Evolutionary conservation across 257 asterid genomes (phyloP).

Genomic region (Solanum tacnaense): DNA sequence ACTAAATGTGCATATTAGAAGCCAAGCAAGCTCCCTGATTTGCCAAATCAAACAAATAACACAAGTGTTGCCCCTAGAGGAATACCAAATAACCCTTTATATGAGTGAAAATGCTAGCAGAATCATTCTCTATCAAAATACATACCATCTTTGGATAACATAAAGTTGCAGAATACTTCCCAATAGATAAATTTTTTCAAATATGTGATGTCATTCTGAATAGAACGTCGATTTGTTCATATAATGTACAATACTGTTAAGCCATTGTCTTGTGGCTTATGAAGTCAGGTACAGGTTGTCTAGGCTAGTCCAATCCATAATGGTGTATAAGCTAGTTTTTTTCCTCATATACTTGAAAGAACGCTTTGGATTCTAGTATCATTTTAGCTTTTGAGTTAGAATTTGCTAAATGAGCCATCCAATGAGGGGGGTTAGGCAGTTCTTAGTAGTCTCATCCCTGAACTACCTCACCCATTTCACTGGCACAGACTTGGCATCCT

Average conservation of each 20-base stretch:
- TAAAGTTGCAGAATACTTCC: not conserved
- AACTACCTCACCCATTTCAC: not conserved
- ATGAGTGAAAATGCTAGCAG: not conserved
- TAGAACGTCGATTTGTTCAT: not conserved
- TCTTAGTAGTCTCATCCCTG: not conserved
- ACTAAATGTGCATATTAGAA: not conserved
- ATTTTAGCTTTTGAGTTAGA: not conserved
- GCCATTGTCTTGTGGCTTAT: not conserved
- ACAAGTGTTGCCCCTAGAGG: not conserved
- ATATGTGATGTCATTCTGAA: not conserved
- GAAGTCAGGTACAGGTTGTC: not conserved
- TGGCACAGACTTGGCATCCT: not conserved
- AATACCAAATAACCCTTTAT: conserved; percentile 1
- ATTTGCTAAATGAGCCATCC: not conserved
- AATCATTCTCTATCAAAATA: not conserved
- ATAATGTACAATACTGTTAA: not conserved
- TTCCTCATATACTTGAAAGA: not conserved
- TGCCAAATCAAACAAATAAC: not conserved
- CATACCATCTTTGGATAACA: not conserved
- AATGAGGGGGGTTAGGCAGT: not conserved
- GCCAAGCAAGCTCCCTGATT: not conserved
- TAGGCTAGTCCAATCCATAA: not conserved
- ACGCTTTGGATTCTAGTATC: not conserved
- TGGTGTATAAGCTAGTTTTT: not conserved
- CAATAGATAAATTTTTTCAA: not conserved